Conservation (phyloP, 2,329 filamentous ascomycete species). For the Phialocephala subalpina region DNA sequence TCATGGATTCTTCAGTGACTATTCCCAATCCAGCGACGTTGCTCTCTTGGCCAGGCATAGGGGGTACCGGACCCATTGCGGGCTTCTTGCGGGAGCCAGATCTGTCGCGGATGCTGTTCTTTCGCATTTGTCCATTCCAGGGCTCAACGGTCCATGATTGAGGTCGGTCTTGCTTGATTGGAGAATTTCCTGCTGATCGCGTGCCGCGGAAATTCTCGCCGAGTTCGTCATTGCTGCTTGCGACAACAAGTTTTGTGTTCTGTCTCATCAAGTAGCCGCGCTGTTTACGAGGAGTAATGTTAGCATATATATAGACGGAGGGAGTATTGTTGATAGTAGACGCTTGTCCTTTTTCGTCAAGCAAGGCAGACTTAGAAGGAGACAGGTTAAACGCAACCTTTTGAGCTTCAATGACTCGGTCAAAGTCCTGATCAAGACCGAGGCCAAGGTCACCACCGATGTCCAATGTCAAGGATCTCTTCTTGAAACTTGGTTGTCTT, state of each 20-base stretch:
- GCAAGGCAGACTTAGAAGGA: slow-evolving; percentile 36
- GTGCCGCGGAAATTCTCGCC: slow-evolving; percentile 60
- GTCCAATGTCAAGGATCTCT: slow-evolving; percentile 82
- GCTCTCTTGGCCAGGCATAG: slow-evolving; percentile 87
- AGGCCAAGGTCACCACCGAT: slow-evolving; percentile 79
- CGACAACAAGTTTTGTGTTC: slow-evolving; percentile 95
- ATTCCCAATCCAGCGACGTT: slow-evolving; percentile 70
- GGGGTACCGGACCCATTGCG: slow-evolving; percentile 71
- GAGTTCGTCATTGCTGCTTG: slow-evolving; percentile 75
- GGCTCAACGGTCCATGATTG: slow-evolving; percentile 97
- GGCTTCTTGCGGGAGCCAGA: slow-evolving; percentile 50
- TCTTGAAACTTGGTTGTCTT: slow-evolving; percentile 78
- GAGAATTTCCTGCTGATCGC: slow-evolving; percentile 72
- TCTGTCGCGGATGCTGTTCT: slow-evolving; percentile 70
- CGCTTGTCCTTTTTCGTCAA: slow-evolving; percentile 53
- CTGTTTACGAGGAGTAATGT: slow-evolving; percentile 72
- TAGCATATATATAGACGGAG: slow-evolving; percentile 58
- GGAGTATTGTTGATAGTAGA: slow-evolving; percentile 41
- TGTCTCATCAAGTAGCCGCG: slow-evolving; percentile 98
- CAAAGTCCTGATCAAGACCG: slow-evolving; percentile 90
- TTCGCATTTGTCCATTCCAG: slow-evolving; percentile 85
- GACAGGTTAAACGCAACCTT: slow-evolving; percentile 75
- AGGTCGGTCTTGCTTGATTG: slow-evolving; percentile 78
- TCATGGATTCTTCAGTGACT: slow-evolving; percentile 64
- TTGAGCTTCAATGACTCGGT: slow-evolving; percentile 93